These are phyloP conservation scores for Malbranchea zuffiana DNA, from an alignment of 2,329 filamentous ascomycete genomes.

Conservation along the genomic window DNA sequence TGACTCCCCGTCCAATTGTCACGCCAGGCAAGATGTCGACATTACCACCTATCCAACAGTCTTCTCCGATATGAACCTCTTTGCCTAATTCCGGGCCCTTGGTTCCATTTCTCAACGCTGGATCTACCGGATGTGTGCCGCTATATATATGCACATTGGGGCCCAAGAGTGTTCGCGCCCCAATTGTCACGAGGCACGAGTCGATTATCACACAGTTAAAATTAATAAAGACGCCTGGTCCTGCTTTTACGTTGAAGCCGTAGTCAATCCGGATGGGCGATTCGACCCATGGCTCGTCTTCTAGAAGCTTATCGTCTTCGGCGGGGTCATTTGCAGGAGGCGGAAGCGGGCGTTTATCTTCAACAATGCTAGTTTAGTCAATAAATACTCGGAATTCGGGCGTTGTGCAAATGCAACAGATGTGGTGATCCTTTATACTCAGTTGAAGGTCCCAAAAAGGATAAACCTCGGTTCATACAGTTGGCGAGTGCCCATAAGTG, in stretches of 20 bases:
- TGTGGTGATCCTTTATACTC: too few species aligned
- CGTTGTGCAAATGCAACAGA: too few species aligned
- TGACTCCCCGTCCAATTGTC: conserved; percentile 62
- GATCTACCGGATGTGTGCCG: conserved; percentile 67
- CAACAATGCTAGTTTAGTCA: conserved; percentile 44
- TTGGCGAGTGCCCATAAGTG: too few species aligned
- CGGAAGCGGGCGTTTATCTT: conserved; percentile 54
- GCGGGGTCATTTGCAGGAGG: conserved; percentile 45
- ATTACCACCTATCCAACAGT: conserved; percentile 70
- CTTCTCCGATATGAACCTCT: conserved; percentile 64
- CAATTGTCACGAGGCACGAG: conserved; percentile 62
- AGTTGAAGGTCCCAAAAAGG: too few species aligned
- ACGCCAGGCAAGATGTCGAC: conserved; percentile 63
- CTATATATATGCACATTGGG: conserved; percentile 68
- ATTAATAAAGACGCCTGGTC: conserved; percentile 63
- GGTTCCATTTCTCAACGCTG: conserved; percentile 59
- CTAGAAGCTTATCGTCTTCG: conserved; percentile 55
- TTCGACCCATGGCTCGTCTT: conserved; percentile 58
- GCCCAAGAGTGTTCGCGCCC: conserved; percentile 64
- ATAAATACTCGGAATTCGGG: too few species aligned
- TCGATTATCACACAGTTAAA: conserved; percentile 66
- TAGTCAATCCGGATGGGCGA: conserved; percentile 64
- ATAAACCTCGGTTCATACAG: too few species aligned
- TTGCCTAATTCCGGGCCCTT: conserved; percentile 64
- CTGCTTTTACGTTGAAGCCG: conserved; percentile 62